A percentile compares a stretch with the other conserved stretches of the same genome.
phyloP scores from a whole-genome alignment of 306 rosid genomes.

The Cercis canadensis region DNA sequence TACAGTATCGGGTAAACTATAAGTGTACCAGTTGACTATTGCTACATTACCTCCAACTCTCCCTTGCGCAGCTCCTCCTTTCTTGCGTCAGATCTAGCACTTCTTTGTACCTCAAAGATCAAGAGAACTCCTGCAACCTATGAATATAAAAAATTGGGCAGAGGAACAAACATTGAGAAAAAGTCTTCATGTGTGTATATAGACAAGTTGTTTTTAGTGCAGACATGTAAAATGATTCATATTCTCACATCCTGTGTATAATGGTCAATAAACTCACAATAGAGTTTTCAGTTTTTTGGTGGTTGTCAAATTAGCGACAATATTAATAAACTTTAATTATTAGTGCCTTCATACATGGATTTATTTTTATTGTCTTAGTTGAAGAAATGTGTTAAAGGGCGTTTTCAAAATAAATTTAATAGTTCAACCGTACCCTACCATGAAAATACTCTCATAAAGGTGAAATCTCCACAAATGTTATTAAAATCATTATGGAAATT shows the following conservation, averaged over 20 bases:
- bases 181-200: too few species aligned
- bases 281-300: neutral
- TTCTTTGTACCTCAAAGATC: slow-evolving; percentile 91
- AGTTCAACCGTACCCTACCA: neutral
- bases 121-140: slow-evolving; percentile 85
- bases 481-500: neutral
- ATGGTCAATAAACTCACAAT: neutral
- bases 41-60: slow-evolving; percentile 75
- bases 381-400: too few species aligned
- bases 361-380: too few species aligned
- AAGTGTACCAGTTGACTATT: neutral
- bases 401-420: too few species aligned
- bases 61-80: slow-evolving; percentile 84
- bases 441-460: neutral
- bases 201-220: slow-evolving; percentile 24
- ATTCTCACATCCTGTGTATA: slow-evolving; percentile 7
- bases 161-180: neutral
- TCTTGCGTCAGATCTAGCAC: slow-evolving; percentile 89
- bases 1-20: neutral
- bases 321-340: neutral
- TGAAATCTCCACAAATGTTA: neutral
- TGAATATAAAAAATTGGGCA: slow-evolving; percentile 29
- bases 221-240: slow-evolving; percentile 18
- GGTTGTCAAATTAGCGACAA: neutral
- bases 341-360: neutral